Percentiles rank a stretch among this genome's conserved stretches.
Conservation (phyloP, 2,329 filamentous ascomycete species). For the Sarocladium oryzae region DNA sequence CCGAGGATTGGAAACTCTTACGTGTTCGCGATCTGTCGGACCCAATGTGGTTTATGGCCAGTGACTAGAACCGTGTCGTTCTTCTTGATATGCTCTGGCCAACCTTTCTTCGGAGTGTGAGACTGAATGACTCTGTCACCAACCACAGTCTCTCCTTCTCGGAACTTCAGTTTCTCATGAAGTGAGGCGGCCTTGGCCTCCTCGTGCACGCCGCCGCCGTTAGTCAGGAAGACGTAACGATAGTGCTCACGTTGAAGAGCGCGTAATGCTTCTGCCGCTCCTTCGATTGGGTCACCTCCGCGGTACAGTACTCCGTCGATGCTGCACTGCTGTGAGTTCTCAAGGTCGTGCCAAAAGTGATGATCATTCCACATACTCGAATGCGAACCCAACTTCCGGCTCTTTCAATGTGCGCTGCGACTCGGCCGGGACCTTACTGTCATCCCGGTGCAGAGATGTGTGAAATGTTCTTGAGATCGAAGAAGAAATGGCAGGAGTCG, state of each 20-base stretch:
- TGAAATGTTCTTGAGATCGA: not conserved
- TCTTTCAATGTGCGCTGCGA: too few relatives aligned
- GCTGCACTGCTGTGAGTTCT: conserved; percentile 21
- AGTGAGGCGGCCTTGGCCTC: conserved; percentile 28
- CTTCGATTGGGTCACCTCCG: conserved; percentile 69
- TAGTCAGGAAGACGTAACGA: conserved; percentile 91
- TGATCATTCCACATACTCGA: conserved; percentile 23
- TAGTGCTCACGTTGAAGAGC: conserved; percentile 60
- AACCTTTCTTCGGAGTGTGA: conserved; percentile 78
- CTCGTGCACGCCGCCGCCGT: conserved; percentile 77
- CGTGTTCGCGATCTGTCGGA: conserved; percentile 65
- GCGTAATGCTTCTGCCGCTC: conserved; percentile 65
- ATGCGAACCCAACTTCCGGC: conserved; percentile 28
- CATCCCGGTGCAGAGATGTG: not conserved
- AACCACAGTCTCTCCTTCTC: conserved; percentile 26
- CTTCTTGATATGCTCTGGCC: conserved; percentile 28
- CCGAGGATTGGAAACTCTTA: conserved; percentile 29
- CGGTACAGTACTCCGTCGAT: conserved; percentile 96
- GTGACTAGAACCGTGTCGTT: conserved; percentile 61
- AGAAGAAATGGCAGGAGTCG: not conserved
- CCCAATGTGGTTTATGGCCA: conserved; percentile 61
- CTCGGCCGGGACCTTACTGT: not conserved
- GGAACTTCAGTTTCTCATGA: conserved; percentile 24
- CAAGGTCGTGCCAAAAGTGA: conserved; percentile 9
- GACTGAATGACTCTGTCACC: conserved; percentile 57